A percentile compares a stretch with the other conserved stretches of the same genome.
phyloP scores from a whole-genome alignment of 139 green algal species.

The Trebouxia sp. region DNA sequence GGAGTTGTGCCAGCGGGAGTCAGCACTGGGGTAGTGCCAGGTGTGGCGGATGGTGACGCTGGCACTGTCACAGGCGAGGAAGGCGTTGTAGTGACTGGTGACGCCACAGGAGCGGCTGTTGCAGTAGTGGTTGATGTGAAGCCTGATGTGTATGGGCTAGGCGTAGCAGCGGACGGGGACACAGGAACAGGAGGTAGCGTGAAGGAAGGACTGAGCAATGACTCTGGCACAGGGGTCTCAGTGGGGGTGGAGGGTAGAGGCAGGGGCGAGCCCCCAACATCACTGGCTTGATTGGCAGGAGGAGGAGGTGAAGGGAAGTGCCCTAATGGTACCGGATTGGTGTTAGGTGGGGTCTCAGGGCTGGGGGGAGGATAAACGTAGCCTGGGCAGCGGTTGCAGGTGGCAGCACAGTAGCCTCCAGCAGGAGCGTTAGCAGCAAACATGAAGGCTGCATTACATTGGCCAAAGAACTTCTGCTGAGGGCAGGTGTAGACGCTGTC shows the following conservation, averaged over 20 bases:
- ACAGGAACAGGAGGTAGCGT: no score
- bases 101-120: neutral
- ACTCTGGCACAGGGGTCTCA: neutral
- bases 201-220: no score
- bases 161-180: no score
- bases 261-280: neutral
- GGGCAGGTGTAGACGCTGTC: neutral
- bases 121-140: neutral
- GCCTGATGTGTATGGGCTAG: neutral
- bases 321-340: neutral
- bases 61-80: neutral
- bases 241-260: neutral
- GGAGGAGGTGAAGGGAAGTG: neutral
- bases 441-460: neutral
- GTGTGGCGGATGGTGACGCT: neutral
- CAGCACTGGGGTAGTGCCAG: neutral
- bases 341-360: neutral
- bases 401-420: conserved; percentile 26
- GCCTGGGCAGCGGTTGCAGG: conserved; percentile 20
- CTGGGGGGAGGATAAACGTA: neutral
- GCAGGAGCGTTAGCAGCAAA: neutral
- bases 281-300: neutral
- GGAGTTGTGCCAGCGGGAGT: neutral
- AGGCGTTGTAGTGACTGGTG: neutral
- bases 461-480: neutral